Base-by-base conservation (phyloP, 495 filamentous ascomycete genomes). In the Podospora sp. region DNA sequence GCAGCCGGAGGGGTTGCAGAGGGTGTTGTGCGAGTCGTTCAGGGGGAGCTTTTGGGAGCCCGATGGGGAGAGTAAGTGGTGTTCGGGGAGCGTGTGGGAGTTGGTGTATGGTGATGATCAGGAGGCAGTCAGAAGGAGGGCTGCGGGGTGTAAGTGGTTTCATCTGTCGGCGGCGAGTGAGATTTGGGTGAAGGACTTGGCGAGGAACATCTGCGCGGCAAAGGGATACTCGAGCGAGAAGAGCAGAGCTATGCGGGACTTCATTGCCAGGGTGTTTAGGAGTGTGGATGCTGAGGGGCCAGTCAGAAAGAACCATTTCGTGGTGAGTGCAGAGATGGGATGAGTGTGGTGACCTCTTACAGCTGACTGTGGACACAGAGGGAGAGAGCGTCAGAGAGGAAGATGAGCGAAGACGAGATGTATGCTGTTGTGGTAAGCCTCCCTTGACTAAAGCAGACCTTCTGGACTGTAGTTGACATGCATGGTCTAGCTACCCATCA, bases 41-140 rank as follows among this genome's bases (percentile, higher is more conserved):
- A 50, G 49, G 1, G 65, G 65, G 14, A 67, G 65, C 27, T 36
- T 67, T 14, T 67, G 65, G 65, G 58, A 35, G 6, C 65, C 65
- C 6, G 24, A 67, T 18, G 21, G 60, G 0, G 60, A 60, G 14
- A 33, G 22, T 8, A 62, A n/a, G 6, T 67, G 59, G 59, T 27
- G 24, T 4, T 4, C 26, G 0, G 25, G 24, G 21, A 29, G 26
- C 18, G 1, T 67, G 0, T 67, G 58, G 58, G 40, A 67, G 0
- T 20, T 67, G 36, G 21, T 63, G 7, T 67, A 67, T 27, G 21
- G 50, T 1, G 2, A 26, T 0, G 65, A 46, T 5, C 20, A 62
- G 0, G n/a, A 26, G 49, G 18, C 22, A 20, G 40, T 33, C n/a
- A 2, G 27, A 20, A 16, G 8, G 7, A 24, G n/a, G n/a, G 25